A percentile compares a stretch with the other conserved stretches of the same genome.
Conservation (phyloP, 2,329 filamentous ascomycete genomes). For the Cladosporium austrohemisphaericum region DNA sequence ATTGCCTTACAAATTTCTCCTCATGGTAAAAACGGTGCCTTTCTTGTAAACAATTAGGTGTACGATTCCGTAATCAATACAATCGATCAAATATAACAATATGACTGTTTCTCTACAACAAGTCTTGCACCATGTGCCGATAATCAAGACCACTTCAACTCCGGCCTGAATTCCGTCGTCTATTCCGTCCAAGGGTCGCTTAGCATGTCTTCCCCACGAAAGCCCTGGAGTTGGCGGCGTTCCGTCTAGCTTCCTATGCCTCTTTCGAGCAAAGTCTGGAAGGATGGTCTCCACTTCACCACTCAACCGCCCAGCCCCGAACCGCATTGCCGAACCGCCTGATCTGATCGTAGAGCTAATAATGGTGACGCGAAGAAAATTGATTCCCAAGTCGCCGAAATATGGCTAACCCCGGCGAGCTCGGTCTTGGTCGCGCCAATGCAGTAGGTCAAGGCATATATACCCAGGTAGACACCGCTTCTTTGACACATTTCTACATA, state of each 20-base stretch:
- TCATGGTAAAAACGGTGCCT: too few relatives aligned
- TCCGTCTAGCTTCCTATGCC: not conserved
- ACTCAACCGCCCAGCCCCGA: not conserved
- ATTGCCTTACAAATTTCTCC: too few relatives aligned
- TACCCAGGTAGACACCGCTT: slow-evolving; percentile 1
- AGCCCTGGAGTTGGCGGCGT: not conserved
- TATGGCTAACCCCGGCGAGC: too few relatives aligned
- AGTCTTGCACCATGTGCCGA: too few relatives aligned
- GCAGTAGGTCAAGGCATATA: not conserved
- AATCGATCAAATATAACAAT: too few relatives aligned
- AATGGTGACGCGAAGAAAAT: slow-evolving; percentile 13
- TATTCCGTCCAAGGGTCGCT: not conserved
- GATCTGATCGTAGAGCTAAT: not conserved
- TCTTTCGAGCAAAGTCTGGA: not conserved
- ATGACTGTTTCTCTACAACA: too few relatives aligned
- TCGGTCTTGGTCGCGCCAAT: not conserved
- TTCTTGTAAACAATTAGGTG: too few relatives aligned
- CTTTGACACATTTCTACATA: too few relatives aligned
- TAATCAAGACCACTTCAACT: too few relatives aligned
- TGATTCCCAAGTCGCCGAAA: not conserved
- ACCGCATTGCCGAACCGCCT: not conserved
- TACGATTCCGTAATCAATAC: too few relatives aligned
- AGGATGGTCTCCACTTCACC: not conserved
- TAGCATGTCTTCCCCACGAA: too few relatives aligned
- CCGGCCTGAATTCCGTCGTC: not conserved